A percentile compares a stretch with the other conserved stretches of the same genome.
Conservation (phyloP, 768 basidiomycete genomes). For the Suillus weaverae region DNA sequence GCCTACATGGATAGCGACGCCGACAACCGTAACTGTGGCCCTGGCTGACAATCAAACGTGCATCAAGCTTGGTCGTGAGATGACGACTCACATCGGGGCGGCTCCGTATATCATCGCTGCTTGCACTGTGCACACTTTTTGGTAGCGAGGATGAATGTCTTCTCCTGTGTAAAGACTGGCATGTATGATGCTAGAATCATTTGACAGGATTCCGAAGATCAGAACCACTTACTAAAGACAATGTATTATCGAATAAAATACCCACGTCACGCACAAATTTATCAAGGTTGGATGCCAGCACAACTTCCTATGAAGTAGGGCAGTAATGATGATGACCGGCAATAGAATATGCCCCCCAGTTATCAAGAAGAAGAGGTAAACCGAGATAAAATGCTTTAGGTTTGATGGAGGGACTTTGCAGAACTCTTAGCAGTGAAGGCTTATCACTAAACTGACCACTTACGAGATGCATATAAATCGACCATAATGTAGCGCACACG, state of each 20-base stretch:
- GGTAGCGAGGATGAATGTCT: conserved; percentile 23
- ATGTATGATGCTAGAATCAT: not conserved
- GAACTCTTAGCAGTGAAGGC: not conserved
- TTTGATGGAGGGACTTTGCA: conserved; percentile 17
- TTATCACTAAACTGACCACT: conserved; percentile 1
- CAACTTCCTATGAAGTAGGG: conserved; percentile 41
- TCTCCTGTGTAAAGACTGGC: conserved; percentile 35
- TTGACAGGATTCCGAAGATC: not conserved
- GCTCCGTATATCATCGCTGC: conserved; percentile 54
- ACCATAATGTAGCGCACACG: not conserved
- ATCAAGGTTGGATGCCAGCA: conserved; percentile 52
- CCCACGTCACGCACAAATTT: conserved; percentile 60
- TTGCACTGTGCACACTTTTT: conserved; percentile 47
- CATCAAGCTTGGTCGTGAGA: conserved; percentile 3
- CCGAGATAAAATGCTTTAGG: conserved; percentile 32
- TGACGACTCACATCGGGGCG: conserved; percentile 48
- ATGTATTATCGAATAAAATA: conserved; percentile 52
- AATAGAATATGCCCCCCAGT: conserved; percentile 54
- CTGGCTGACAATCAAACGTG: conserved; percentile 24
- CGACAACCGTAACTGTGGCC: conserved; percentile 42
- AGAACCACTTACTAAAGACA: conserved; percentile 47
- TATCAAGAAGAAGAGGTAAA: conserved; percentile 49
- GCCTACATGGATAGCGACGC: conserved; percentile 43
- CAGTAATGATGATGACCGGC: conserved; percentile 48
- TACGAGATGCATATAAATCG: conserved; percentile 18